A percentile compares a stretch with the other conserved stretches of the same genome.
These are phyloP conservation scores for Trifolium pratense DNA, from an alignment of 306 rosid species.

Conservation along the genomic window DNA sequence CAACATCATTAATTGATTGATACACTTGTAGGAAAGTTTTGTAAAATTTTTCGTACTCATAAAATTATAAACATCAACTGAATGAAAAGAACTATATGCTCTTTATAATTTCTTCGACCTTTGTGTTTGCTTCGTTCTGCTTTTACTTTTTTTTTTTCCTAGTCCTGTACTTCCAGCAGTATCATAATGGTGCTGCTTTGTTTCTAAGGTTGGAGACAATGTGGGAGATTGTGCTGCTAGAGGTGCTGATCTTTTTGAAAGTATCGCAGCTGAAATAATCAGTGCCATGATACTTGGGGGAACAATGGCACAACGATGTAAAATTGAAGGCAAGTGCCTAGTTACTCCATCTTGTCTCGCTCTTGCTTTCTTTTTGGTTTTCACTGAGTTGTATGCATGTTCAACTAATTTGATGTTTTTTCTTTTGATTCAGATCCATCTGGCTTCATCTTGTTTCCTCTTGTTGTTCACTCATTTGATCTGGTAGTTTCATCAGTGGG, in stretches of 20 bases:
- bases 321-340: constrained; percentile 73
- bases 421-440: constrained; percentile 83
- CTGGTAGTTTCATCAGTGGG: constrained; percentile 89
- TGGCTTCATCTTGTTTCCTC: constrained; percentile 99
- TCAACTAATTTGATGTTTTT: constrained; percentile 45
- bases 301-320: constrained; percentile 94
- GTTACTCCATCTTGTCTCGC: constrained; percentile 24
- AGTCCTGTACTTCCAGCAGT: constrained; percentile 24
- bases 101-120: constrained; percentile 25
- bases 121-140: constrained; percentile 26
- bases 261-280: constrained; percentile 97
- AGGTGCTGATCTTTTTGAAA: constrained; percentile 99
- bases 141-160: constrained; percentile 5
- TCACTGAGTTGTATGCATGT: constrained; percentile 27
- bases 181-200: constrained; percentile 37
- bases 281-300: constrained; percentile 99
- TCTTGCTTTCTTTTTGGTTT: constrained; percentile 22
- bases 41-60: constrained; percentile 23
- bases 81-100: constrained; percentile 13
- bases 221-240: constrained; percentile 99
- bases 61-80: constrained; percentile 19
- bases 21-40: not conserved
- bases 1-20: constrained; percentile 4
- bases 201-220: constrained; percentile 92
- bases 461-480: constrained; percentile 96